Conservation (phyloP, 108 stramenopile species). For the Nitzschia putrida region DNA sequence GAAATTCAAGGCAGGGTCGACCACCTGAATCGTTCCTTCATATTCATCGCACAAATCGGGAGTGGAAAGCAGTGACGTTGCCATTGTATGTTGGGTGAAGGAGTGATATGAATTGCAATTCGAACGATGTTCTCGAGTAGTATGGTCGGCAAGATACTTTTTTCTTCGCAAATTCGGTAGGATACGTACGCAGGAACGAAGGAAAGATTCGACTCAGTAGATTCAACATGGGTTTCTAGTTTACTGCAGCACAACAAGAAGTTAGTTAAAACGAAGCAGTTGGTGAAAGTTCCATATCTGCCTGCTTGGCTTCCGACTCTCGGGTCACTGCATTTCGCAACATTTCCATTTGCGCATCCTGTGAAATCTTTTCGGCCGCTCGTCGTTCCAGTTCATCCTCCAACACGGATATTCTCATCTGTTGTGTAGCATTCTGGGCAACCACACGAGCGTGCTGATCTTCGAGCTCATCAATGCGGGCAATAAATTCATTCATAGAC, state of each 20-base stretch:
- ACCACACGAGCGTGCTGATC: slow-evolving; percentile 3
- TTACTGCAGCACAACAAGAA: no score
- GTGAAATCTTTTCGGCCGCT: not conserved
- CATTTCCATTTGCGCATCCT: not conserved
- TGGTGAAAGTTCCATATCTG: not conserved
- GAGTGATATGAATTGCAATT: no score
- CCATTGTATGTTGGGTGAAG: not conserved
- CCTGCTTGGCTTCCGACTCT: not conserved
- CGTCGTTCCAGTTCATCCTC: not conserved
- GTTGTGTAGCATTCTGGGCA: not conserved
- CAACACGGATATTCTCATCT: not conserved
- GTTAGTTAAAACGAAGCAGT: not conserved
- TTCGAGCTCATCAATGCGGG: not conserved
- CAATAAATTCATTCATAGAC: not conserved
- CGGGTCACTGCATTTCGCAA: not conserved
- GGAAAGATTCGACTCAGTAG: no score
- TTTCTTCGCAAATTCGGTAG: no score
- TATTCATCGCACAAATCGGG: slow-evolving; percentile 70
- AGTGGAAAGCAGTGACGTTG: slow-evolving; percentile 22
- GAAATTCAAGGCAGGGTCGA: slow-evolving; percentile 52
- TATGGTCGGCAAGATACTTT: no score
- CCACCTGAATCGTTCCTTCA: slow-evolving; percentile 54
- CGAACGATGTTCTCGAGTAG: no score
- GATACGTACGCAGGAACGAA: no score
- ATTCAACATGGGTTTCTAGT: no score